Base-by-base conservation (phyloP, 352 stramenopile species). In the Phytopythium ostracodes region DNA sequence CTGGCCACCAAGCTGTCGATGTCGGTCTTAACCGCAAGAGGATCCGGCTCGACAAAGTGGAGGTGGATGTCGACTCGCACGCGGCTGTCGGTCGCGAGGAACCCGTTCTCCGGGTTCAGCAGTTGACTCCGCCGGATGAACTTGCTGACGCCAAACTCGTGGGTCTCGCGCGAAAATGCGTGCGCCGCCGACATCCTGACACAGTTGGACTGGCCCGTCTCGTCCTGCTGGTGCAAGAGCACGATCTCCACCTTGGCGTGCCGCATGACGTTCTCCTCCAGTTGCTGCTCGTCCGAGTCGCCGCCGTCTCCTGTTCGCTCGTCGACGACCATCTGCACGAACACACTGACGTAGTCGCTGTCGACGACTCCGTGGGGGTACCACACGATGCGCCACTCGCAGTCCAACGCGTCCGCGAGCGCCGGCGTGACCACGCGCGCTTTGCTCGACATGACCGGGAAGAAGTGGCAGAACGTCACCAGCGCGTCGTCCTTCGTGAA, bases 301-400 rank as follows among this genome's bases (percentile, higher is more conserved):
- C 9, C 15, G 38, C 38, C 15, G 38, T n/a, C 38, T 18, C 38
- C 17, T n/a, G 15, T 7, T n/a, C 25, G 22, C 15, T 56, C 27
- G 12, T 57, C 24, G 24, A 66, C 24, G 9, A 86, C 66, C 64
- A 89, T 76, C 63, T 90, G 74, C 4, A 91, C 80, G 49, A 81
- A 82, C 29, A 91, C 68, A 33, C 81, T 79, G 17, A 87, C 80
- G 56, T 70, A 79, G 17, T 79, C 58, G 58, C 67, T 58, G 46
- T 84, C 65, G 15, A 78, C 62, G 25, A 64, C 64, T 11, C 84
- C 84, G 56, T 77, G 68, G 15, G 79, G 78, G 24, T 82, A 82
- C 81, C 81, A 93, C 60, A 84, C 62, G 15, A 93, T 67, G 35
- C 82, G 78, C 84, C 84, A 93, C 33, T 64, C 54, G 22, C 66